Percentiles rank a stretch among this genome's conserved stretches.
phyloP scores from a whole-genome alignment of 1,139 yeast species.

The Geotrichum candidum region DNA sequence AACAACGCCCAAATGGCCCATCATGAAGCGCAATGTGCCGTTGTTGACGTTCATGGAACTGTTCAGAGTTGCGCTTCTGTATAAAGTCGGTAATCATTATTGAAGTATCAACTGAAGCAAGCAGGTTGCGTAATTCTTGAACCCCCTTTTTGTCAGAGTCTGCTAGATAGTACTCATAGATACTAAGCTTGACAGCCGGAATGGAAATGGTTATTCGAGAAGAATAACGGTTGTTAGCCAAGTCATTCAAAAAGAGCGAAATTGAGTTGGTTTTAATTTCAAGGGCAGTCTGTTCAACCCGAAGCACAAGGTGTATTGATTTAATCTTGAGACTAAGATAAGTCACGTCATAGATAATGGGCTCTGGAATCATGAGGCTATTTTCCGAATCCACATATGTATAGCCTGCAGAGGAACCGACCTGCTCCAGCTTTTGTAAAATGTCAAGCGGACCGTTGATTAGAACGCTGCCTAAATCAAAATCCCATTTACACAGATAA shows the following conservation, averaged over 20 bases:
- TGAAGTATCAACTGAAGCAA: constrained; percentile 47
- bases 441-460: constrained; percentile 51
- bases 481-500: constrained; percentile 85
- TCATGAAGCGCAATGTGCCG: constrained; percentile 65
- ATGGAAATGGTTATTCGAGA: constrained; percentile 47
- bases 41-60: constrained; percentile 51
- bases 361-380: constrained; percentile 52
- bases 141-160: neutral
- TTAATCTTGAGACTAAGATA: constrained; percentile 40
- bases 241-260: constrained; percentile 53
- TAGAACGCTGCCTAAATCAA: constrained; percentile 54
- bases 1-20: constrained; percentile 73
- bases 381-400: constrained; percentile 74
- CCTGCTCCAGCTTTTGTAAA: constrained; percentile 42
- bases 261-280: constrained; percentile 36
- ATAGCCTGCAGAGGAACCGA: constrained; percentile 48
- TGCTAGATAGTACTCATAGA: constrained; percentile 28
- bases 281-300: constrained; percentile 31
- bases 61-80: constrained; percentile 46
- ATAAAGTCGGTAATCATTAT: constrained; percentile 55
- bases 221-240: constrained; percentile 63
- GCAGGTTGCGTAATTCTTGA: constrained; percentile 18
- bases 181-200: constrained; percentile 41
- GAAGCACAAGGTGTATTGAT: constrained; percentile 27
- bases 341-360: constrained; percentile 62